These are phyloP conservation scores for Metarhizium humberi DNA, from an alignment of 2,329 filamentous ascomycete species.

Conservation along the genomic window DNA sequence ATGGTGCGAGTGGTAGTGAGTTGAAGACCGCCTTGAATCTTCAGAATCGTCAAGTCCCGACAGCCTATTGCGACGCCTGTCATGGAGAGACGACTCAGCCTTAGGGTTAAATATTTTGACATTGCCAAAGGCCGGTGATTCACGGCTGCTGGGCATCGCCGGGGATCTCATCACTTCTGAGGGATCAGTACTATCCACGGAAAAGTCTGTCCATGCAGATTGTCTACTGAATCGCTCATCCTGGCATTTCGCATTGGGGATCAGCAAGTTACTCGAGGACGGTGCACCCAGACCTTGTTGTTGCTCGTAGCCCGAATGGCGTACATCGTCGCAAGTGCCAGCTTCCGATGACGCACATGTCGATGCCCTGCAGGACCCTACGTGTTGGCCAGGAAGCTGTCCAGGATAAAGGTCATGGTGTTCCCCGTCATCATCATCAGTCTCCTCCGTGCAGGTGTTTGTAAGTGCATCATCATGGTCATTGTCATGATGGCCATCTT, in stretches of 20 bases:
- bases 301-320: conserved; percentile 15
- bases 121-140: conserved; percentile 20
- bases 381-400: conserved; percentile 17
- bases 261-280: conserved; percentile 34
- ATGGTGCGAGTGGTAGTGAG: conserved; percentile 24
- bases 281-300: conserved; percentile 19
- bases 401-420: conserved; percentile 18
- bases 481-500: conserved; percentile 7
- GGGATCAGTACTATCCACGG: conserved; percentile 42
- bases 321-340: conserved; percentile 18
- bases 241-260: conserved; percentile 34
- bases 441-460: conserved; percentile 27
- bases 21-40: conserved; percentile 17
- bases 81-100: conserved; percentile 5
- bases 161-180: conserved; percentile 21
- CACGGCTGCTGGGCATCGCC: conserved; percentile 17
- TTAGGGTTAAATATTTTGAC: conserved; percentile 21
- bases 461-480: conserved; percentile 22
- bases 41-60: conserved; percentile 14
- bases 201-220: conserved; percentile 53
- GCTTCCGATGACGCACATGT: conserved; percentile 31
- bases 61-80: background rate
- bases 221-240: conserved; percentile 43
- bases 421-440: conserved; percentile 18
- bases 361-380: conserved; percentile 27